Conservation (phyloP, 2,329 filamentous ascomycete genomes). For the Pseudogymnoascus sp. region DNA sequence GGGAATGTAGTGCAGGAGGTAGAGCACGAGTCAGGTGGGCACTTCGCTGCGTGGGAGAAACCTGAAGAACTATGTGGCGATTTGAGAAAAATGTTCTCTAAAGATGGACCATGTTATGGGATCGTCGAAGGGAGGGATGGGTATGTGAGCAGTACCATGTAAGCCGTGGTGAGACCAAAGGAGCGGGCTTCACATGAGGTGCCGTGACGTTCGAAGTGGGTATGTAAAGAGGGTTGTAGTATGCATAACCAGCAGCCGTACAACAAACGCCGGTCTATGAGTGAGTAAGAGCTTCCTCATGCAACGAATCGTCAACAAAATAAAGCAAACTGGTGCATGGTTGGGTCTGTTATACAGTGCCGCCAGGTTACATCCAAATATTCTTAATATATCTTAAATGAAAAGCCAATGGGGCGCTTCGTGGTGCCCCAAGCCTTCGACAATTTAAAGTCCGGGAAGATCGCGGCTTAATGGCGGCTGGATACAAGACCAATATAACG, state of each 20-base stretch:
- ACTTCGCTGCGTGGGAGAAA: constrained; percentile 52
- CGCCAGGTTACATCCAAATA: not conserved
- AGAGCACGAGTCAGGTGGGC: constrained; percentile 27
- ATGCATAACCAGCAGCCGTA: not conserved
- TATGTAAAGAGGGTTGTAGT: not conserved
- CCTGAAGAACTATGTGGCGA: constrained; percentile 45
- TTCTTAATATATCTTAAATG: not conserved
- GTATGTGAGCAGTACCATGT: not conserved
- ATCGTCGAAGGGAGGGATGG: constrained; percentile 14
- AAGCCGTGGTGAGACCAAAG: not conserved
- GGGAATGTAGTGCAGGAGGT: constrained; percentile 51
- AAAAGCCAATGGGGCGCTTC: not conserved
- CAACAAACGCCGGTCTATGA: not conserved
- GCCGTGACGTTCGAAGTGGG: not conserved
- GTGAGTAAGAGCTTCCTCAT: not conserved
- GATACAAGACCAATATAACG: not conserved
- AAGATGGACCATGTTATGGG: constrained; percentile 33
- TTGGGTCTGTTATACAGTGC: not conserved
- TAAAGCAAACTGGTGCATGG: not conserved
- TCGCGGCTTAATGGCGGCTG: not conserved
- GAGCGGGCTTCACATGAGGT: not conserved
- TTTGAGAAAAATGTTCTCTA: constrained; percentile 46
- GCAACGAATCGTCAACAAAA: not conserved
- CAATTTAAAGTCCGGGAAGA: not conserved
- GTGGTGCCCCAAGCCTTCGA: not conserved